Evolutionary conservation across 495 filamentous ascomycete genomes (phyloP).

Genomic region (Clavariopsis aquatica): DNA sequence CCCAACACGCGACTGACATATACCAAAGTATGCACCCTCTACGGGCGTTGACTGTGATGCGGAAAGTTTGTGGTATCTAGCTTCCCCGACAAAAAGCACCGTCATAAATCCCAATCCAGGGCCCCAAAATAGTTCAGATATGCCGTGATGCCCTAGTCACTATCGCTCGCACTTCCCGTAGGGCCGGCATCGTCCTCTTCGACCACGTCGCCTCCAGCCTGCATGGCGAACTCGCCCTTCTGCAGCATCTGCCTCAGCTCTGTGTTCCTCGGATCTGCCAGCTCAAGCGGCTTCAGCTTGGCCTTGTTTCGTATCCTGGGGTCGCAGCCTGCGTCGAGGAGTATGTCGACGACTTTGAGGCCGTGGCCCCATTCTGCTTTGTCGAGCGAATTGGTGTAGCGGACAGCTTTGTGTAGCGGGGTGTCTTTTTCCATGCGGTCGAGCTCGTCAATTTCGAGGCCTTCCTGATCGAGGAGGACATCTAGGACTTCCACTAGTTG

Average conservation of each 20-base stretch:
- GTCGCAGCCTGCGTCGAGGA: slow-evolving; percentile 90
- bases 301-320: slow-evolving; percentile 72
- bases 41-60: neutral
- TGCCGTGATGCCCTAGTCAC: slow-evolving; percentile 25
- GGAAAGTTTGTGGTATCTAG: neutral
- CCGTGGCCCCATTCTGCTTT: slow-evolving; percentile 63
- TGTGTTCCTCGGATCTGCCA: slow-evolving; percentile 71
- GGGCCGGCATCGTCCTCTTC: slow-evolving; percentile 43
- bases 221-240: slow-evolving; percentile 65
- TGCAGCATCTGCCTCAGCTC: slow-evolving; percentile 67
- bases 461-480: slow-evolving; percentile 86
- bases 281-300: slow-evolving; percentile 65
- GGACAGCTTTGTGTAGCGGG: slow-evolving; percentile 83
- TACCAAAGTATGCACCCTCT: neutral
- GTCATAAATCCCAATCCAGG: neutral
- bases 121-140: neutral
- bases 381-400: slow-evolving; percentile 65
- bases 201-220: slow-evolving; percentile 43
- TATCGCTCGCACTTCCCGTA: slow-evolving; percentile 46
- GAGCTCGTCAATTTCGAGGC: slow-evolving; percentile 89
- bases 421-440: slow-evolving; percentile 83
- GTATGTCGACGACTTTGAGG: slow-evolving; percentile 74
- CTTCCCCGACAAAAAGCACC: neutral
- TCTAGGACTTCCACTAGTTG: slow-evolving; percentile 82
- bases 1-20: neutral